Percentiles rank a stretch among this genome's conserved stretches.
Evolutionary conservation across 306 rosid species (phyloP).

Genomic region (Abrus pulchellus): DNA sequence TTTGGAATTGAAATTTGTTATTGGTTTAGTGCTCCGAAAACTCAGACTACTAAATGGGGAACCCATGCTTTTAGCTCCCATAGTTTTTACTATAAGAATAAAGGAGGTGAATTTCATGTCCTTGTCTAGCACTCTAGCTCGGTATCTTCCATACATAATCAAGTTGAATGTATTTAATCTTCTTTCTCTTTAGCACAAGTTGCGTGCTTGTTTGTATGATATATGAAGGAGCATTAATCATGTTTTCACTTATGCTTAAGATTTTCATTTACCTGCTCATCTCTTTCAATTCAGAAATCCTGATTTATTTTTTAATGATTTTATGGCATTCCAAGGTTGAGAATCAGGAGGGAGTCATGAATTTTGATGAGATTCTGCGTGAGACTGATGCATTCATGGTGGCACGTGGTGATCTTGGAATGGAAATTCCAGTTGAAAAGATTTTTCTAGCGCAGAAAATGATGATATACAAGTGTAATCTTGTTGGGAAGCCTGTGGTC

Average conservation of each 20-base stretch:
- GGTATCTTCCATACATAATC: slow-evolving; percentile 16
- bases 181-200: not conserved
- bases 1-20: slow-evolving; percentile 10
- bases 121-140: slow-evolving; percentile 19
- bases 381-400: slow-evolving; percentile 99
- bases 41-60: not conserved
- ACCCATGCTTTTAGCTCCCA: not conserved
- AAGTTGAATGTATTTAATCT: slow-evolving; percentile 2
- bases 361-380: slow-evolving; percentile 93
- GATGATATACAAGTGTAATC: slow-evolving; percentile 99
- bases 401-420: slow-evolving; percentile 99
- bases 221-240: slow-evolving; percentile 1
- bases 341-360: slow-evolving; percentile 96
- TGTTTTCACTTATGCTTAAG: not conserved
- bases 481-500: slow-evolving; percentile 94
- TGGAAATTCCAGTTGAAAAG: slow-evolving; percentile 99
- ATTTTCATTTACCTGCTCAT: not conserved
- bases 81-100: not conserved
- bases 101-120: not conserved
- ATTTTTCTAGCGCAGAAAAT: slow-evolving; percentile 94
- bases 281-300: slow-evolving; percentile 30
- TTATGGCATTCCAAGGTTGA: slow-evolving; percentile 72
- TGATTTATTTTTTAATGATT: slow-evolving; percentile 36
- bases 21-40: not conserved
- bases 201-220: slow-evolving; percentile 25